Conservation (phyloP, 2,329 filamentous ascomycete genomes). For the Penicillium sp. region DNA sequence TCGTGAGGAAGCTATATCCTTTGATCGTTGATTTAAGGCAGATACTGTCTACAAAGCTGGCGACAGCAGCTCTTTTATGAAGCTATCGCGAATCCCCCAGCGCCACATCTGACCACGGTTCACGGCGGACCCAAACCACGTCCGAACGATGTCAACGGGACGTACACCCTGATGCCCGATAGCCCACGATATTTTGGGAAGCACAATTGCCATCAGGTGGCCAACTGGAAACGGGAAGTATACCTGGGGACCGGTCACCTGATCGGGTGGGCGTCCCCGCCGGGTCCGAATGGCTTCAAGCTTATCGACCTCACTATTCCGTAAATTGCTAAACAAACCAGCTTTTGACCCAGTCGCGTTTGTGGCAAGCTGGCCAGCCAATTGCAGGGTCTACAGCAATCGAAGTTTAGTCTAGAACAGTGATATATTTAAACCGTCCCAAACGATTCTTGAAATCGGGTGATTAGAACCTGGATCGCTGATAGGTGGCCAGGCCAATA, state of each 20-base stretch:
- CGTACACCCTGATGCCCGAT: conserved; percentile 19
- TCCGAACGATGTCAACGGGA: conserved; percentile 17
- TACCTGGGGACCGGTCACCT: conserved; percentile 30
- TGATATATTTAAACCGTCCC: not conserved
- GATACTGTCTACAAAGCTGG: conserved; percentile 18
- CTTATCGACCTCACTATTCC: conserved; percentile 14
- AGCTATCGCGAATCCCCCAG: conserved; percentile 15
- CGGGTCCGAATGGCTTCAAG: conserved; percentile 27
- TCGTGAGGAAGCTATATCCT: not conserved
- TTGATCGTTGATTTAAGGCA: conserved; percentile 10
- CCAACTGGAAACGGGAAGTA: conserved; percentile 23
- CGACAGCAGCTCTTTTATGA: conserved; percentile 27
- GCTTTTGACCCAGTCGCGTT: not conserved
- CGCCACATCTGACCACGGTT: conserved; percentile 9
- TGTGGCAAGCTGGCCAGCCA: not conserved
- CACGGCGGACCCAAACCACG: conserved; percentile 14
- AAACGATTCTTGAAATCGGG: not conserved
- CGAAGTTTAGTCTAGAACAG: not conserved
- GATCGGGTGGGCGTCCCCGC: conserved; percentile 24
- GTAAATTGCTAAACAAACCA: conserved; percentile 1
- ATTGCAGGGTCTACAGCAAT: not conserved
- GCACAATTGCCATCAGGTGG: conserved; percentile 22
- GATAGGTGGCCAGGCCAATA: not conserved
- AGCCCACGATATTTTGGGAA: conserved; percentile 13
- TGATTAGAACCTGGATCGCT: not conserved